A percentile compares a stretch with the other conserved stretches of the same genome.
Conservation (phyloP, 768 basidiomycete genomes). For the Suillus plorans region DNA sequence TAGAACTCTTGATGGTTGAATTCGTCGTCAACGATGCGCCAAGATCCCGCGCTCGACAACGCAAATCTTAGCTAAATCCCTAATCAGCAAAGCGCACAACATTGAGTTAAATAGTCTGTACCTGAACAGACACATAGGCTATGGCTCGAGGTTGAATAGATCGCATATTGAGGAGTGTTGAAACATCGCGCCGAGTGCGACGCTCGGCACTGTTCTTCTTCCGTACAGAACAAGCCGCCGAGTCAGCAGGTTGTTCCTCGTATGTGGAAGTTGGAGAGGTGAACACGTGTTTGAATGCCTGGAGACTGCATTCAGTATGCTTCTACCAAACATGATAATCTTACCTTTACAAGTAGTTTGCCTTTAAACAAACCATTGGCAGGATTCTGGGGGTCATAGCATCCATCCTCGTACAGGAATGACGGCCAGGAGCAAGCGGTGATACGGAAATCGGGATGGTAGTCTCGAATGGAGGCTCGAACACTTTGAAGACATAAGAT, state of each 20-base stretch:
- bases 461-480: no score
- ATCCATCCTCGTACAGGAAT: no score
- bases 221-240: neutral
- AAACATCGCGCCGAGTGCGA: neutral
- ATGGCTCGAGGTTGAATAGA: neutral
- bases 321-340: neutral
- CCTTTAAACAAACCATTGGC: no score
- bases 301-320: neutral
- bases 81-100: neutral
- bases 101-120: neutral
- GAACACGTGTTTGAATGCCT: neutral
- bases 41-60: neutral
- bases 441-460: no score
- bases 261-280: neutral
- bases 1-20: neutral
- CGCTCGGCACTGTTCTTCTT: neutral
- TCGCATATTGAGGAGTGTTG: neutral
- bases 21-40: neutral
- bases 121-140: neutral
- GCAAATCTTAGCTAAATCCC: neutral
- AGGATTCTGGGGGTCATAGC: no score
- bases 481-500: no score
- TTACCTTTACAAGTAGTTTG: no score
- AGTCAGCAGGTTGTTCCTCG: neutral
- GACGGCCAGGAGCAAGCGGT: no score